Evolutionary conservation across 352 stramenopile genomes (phyloP), one percentile per base, ranked within the genome.

Genomic region (Globisporangium cederbergense): DNA sequence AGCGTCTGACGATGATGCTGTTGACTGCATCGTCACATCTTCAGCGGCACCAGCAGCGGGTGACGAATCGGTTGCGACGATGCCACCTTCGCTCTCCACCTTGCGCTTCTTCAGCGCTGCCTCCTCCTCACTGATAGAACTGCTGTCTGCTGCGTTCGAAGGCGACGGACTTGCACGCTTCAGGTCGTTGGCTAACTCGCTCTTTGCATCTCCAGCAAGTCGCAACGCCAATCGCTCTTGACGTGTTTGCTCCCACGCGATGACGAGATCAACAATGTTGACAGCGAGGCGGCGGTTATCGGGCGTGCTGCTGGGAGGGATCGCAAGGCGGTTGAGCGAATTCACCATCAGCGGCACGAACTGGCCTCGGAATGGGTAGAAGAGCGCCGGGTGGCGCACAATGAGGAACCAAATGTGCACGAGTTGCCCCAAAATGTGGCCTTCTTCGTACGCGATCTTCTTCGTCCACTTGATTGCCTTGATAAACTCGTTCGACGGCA

Each of bases 381-480:
- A 99, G 32, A 99, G 66, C 14, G 89, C 75, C 25, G 91, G 90
- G 72, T 99, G 95, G 34, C 90, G 86, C 53, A 98, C 96, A 65
- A 99, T 96, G 34, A 98, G 82, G 53, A 98, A 97, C 95, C 96
- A 99, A 68, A 99, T 96, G 81, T 99, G 97, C 50, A 98, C 96
- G 16, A 99, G 81, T 62, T 99, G 97, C 14, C 86, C 86, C 0
- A 98, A 76, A 18, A 95, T 92, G 67, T 99, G 97, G 7, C 88
- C 91, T 86, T 99, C 98, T 81, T 99, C 97, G 63, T 98, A 98
- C 64, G 98, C 96, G 40, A 99, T 94, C 71, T 98, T 98, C 67
- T 97, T 97, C 9, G 97, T 99, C 83, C 93, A 98, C 63, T 99
- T 98, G 64, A 99, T 97, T 3, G 90, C 88, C 70, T 97, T 98